Base-by-base conservation (phyloP, 1,139 yeast genomes). In the Cylindricascospora bacillispora region DNA sequence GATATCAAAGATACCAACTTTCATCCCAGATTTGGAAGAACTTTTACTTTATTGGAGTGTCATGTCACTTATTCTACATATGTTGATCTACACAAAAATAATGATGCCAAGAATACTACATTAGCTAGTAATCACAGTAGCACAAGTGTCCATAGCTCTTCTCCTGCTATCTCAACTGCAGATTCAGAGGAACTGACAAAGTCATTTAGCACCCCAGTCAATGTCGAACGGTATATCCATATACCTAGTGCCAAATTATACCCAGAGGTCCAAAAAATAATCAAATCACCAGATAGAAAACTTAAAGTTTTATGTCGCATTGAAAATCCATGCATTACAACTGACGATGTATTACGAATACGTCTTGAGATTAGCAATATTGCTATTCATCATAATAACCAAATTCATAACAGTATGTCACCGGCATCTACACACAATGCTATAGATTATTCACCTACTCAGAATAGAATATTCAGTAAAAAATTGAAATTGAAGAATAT, bases 1-100 rank as follows among this genome's bases (percentile, higher is more conserved):
- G 72, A 70, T 34, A 58, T 72, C 4, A 56, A 63, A 6, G 63
- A 74, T 15, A 60, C 65, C 2, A 52, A 57, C 22, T 56, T 45
- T 23, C 54, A 58, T 24, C 28, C 44, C 5, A 43, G 39, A 20
- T 57, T 51, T 32, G 59, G 60, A 3, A 40, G 40, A 22, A 41
- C 50, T 20, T 35, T 39, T 16, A 51, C 56, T 1, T 25, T 40
- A 3, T 30, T 53, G 13, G 56, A 52, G 30, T 52, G 56, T 27
- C 38, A 36, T 9, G 48, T 45, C 3, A 32, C 32, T 14, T 52
- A 50, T 30, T 19, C 31, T 29, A 15, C 41, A 36, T 6, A 31
- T 20, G 21, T 15, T 5, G 21, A 12, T 3, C n/a, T n/a, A n/a
- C n/a, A n/a, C n/a, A n/a, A n/a, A n/a, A n/a, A n/a, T n/a, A n/a